Base-by-base conservation (phyloP, 352 stramenopile genomes). In the Globisporangium alternatum region DNA sequence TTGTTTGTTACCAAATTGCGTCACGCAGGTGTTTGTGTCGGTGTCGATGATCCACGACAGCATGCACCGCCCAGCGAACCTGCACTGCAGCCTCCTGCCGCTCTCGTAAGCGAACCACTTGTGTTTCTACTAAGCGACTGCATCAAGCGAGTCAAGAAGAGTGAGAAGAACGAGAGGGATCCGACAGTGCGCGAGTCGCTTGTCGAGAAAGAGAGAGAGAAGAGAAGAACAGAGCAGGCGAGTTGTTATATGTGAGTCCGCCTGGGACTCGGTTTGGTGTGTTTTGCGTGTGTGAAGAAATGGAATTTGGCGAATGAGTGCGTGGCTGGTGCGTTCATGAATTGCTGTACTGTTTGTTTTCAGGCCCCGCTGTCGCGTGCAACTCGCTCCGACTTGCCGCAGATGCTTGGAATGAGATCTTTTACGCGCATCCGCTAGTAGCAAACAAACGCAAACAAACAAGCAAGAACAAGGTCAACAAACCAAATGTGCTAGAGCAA, bases 1-100 rank as follows among this genome's bases (percentile, higher is more conserved):
- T 12, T 67, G 15, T 58, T 68, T 64, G 28, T 35, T 62, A n/a
- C 37, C 3, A 12, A 9, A 47, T 47, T 39, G 15, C 25, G 17
- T 31, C 8, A 21, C 8, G 21, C 33, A 90, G 81, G 81, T 93
- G 43, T 93, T 91, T 68, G 84, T 93, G 17, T 93, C 84, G 5
- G 81, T 93, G 51, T 88, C 84, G n/a, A 88, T 93, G 77, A 85
- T 93, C 55, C 80, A 90, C 67, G 84, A 93, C 67, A 77, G 72
- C 41, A 76, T 90, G 67, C 80, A 90, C 58, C 81, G 81, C n/a
- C 78, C 84, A 17, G 78, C 81, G 15, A 91, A 91, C 66, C 66
- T 93, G 44, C 84, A 93, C 74, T 93, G 84, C 79, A 90, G 80
- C 57, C 69, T 91, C 35, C 70, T 91, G 45, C 84, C 84, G 31